Conservation (phyloP, 805 yeast species). For the Yamadazyma olivae region DNA sequence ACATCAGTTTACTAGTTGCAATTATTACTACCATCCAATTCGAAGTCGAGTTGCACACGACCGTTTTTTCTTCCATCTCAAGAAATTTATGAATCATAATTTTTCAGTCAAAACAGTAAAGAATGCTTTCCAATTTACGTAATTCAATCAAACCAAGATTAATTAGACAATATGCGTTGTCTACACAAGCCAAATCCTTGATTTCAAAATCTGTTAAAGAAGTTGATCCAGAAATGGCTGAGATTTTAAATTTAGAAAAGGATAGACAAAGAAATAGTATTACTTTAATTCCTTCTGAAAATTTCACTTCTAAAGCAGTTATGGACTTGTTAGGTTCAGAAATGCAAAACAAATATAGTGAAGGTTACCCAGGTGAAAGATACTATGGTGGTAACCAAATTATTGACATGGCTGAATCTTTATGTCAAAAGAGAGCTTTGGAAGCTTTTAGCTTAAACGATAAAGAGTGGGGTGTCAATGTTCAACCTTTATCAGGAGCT, state of each 20-base stretch:
- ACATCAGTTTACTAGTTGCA: no score
- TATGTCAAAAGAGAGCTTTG: conserved; percentile 94
- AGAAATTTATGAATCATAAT: conserved; percentile 7
- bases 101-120: conserved; percentile 6
- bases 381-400: conserved; percentile 98
- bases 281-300: conserved; percentile 93
- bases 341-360: conserved; percentile 98
- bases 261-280: conserved; percentile 91
- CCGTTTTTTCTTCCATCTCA: background rate
- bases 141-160: conserved; percentile 5
- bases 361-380: conserved; percentile 98
- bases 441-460: conserved; percentile 80
- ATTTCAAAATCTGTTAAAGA: conserved; percentile 61
- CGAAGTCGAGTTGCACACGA: background rate
- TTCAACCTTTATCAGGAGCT: conserved; percentile 93
- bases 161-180: conserved; percentile 54
- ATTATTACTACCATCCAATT: no score
- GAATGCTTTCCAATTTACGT: background rate
- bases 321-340: conserved; percentile 96
- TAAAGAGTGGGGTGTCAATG: conserved; percentile 96
- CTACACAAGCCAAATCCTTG: conserved; percentile 61
- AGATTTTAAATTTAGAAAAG: conserved; percentile 74
- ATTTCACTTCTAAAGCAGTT: conserved; percentile 93
- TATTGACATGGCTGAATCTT: conserved; percentile 87
- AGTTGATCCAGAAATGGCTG: conserved; percentile 77